phyloP scores from a whole-genome alignment of 805 yeast species.

The Saturnispora sanitii region DNA sequence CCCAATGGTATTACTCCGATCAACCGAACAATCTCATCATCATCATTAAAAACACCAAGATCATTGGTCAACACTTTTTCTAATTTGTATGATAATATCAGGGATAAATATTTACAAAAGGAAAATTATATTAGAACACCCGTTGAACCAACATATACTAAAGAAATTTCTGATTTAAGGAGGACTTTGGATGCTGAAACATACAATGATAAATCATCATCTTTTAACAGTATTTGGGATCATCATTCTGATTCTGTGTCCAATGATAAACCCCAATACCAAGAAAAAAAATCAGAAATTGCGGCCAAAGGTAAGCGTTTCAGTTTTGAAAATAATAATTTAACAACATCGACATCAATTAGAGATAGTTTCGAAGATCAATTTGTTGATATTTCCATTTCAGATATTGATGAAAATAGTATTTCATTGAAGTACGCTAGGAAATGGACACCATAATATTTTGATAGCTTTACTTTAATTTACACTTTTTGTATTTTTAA shows the following conservation, averaged over 20 bases:
- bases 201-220: neutral
- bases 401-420: slow-evolving; percentile 7
- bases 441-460: slow-evolving; percentile 5
- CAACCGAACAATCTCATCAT: no score
- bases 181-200: slow-evolving; percentile 1
- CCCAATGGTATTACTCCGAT: no score
- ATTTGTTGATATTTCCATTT: neutral
- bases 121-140: slow-evolving; percentile 9
- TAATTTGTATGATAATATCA: slow-evolving; percentile 6
- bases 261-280: no score
- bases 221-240: slow-evolving; percentile 6
- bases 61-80: neutral
- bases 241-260: no score
- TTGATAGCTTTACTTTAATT: neutral
- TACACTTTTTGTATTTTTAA: neutral
- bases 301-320: no score
- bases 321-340: no score
- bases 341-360: no score
- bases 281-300: neutral
- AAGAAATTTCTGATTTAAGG: neutral
- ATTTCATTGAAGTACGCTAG: slow-evolving; percentile 5
- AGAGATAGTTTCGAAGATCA: neutral
- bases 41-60: neutral
- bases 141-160: slow-evolving; percentile 5
- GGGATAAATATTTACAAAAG: slow-evolving; percentile 6